Percentiles rank a stretch among this genome's conserved stretches.
Conservation (phyloP, 2,329 filamentous ascomycete genomes). For the Drechslera avenae region DNA sequence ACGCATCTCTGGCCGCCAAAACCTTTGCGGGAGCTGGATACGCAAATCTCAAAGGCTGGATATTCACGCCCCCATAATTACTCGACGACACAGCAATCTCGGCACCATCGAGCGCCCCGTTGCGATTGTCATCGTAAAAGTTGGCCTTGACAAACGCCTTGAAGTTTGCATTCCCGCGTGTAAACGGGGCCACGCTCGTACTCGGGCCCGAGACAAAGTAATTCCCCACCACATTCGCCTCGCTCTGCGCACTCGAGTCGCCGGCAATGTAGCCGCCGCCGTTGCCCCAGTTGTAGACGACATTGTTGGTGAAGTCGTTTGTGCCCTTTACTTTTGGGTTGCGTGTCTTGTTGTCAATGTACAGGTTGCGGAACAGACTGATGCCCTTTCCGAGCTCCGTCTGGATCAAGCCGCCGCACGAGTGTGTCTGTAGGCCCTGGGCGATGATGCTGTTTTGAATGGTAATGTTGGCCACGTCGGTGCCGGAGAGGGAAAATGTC, state of each 20-base stretch:
- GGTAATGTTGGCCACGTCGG: constrained; percentile 54
- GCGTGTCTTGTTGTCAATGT: constrained; percentile 63
- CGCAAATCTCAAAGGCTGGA: constrained; percentile 49
- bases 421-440: constrained; percentile 60
- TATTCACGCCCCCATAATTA: constrained; percentile 57
- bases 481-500: constrained; percentile 59
- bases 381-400: constrained; percentile 54
- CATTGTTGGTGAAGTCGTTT: constrained; percentile 59
- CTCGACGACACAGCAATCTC: constrained; percentile 50
- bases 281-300: constrained; percentile 62
- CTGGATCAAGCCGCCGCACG: constrained; percentile 59
- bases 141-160: constrained; percentile 60
- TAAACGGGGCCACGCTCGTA: constrained; percentile 58
- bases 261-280: constrained; percentile 62
- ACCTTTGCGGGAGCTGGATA: constrained; percentile 53
- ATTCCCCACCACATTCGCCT: constrained; percentile 61
- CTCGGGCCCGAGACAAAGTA: constrained; percentile 62
- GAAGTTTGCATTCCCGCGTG: constrained; percentile 61
- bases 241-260: constrained; percentile 54
- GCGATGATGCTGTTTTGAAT: constrained; percentile 61
- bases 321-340: constrained; percentile 64
- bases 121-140: constrained; percentile 57
- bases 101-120: constrained; percentile 57
- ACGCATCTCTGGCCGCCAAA: constrained; percentile 49
- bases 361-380: constrained; percentile 60